Percentiles rank a stretch among this genome's conserved stretches.
phyloP scores from a whole-genome alignment of 805 yeast species.

The Tanozyma kutaoensis region DNA sequence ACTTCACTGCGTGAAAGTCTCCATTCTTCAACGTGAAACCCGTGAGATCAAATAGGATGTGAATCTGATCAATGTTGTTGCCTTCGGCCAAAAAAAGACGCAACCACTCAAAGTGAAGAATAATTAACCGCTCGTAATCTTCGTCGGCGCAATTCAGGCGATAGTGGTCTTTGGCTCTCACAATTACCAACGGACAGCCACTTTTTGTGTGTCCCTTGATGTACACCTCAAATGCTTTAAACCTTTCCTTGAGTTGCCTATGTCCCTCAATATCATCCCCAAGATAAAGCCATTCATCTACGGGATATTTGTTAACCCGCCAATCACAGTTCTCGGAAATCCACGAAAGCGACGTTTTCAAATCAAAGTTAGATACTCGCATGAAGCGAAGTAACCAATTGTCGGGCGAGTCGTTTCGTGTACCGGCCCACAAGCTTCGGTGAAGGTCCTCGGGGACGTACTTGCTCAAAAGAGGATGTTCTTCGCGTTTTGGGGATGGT shows the following conservation, averaged over 20 bases:
- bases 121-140: conserved; percentile 2
- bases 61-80: conserved; percentile 3
- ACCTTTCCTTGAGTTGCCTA: conserved; percentile 1
- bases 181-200: conserved; percentile 2
- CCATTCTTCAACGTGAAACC: conserved; percentile 5
- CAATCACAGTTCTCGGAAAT: conserved; percentile 3
- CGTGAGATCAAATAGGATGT: conserved; percentile 4
- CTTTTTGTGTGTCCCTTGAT: conserved; percentile 1
- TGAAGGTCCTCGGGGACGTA: conserved; percentile 5
- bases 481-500: too few relatives aligned
- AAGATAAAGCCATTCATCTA: conserved; percentile 2
- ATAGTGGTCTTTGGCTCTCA: conserved; percentile 2
- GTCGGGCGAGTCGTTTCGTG: conserved; percentile 4
- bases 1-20: conserved; percentile 4
- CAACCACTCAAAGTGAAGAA: conserved; percentile 3
- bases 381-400: conserved; percentile 3
- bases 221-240: conserved; percentile 2
- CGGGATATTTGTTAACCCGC: conserved; percentile 2
- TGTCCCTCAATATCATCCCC: conserved; percentile 3
- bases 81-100: conserved; percentile 1
- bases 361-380: conserved; percentile 2
- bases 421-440: conserved; percentile 3
- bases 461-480: conserved; percentile 1
- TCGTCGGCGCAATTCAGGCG: conserved; percentile 2
- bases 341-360: conserved; percentile 2